Evolutionary conservation across 176 grass and related monocot genomes (phyloP).

Genomic region (Raddia distichophylla): DNA sequence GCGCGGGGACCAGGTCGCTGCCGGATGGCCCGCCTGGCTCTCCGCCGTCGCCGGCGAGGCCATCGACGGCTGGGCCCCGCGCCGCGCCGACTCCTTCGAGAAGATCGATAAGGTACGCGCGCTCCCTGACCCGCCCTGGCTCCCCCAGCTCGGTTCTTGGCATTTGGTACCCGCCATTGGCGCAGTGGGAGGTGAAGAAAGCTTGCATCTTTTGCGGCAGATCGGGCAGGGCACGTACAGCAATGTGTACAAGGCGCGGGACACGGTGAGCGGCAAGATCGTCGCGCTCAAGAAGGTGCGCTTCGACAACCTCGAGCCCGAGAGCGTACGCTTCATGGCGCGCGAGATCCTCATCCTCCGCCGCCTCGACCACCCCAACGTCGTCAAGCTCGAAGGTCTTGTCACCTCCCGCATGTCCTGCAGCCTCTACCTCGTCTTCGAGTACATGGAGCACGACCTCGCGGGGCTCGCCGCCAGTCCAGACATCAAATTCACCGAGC

Average conservation of each 20-base stretch:
- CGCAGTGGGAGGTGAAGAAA: constrained; percentile 23
- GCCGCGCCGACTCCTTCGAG: constrained; percentile 81
- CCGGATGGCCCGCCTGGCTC: constrained; percentile 84
- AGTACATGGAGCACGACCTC: constrained; percentile 89
- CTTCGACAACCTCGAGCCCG: constrained; percentile 86
- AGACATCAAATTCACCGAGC: constrained; percentile 79
- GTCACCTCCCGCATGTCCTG: constrained; percentile 85
- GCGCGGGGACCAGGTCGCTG: constrained; percentile 72
- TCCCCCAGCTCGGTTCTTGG: not conserved
- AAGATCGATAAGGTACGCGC: constrained; percentile 81
- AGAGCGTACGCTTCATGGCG: constrained; percentile 87
- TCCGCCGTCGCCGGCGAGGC: constrained; percentile 75
- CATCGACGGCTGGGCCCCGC: constrained; percentile 70
- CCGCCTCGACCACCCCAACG: constrained; percentile 77
- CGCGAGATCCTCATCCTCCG: constrained; percentile 84
- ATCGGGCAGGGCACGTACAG: constrained; percentile 89
- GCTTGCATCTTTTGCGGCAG: constrained; percentile 45
- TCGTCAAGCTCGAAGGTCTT: constrained; percentile 72
- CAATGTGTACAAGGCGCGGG: constrained; percentile 88
- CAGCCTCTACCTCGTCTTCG: constrained; percentile 83
- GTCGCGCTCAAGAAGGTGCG: constrained; percentile 89
- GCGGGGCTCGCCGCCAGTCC: constrained; percentile 74
- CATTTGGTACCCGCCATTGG: constrained; percentile 39
- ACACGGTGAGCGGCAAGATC: constrained; percentile 66
- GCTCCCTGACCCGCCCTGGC: not conserved